Conservation (phyloP, 2,329 filamentous ascomycete species). For the Tolypocladium tropicale region DNA sequence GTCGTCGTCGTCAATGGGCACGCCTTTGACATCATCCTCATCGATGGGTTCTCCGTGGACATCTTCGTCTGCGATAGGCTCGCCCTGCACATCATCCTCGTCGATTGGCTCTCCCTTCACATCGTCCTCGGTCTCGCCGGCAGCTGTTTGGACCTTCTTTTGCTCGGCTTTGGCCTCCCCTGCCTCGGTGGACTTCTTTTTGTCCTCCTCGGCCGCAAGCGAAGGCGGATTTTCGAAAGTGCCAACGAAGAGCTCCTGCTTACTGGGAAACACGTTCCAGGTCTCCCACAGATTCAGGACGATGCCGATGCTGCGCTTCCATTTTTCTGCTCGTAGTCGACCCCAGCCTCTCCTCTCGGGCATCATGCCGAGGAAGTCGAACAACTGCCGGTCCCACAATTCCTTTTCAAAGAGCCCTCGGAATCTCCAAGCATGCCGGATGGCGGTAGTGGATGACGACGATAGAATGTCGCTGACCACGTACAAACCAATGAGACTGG, state of each 20-base stretch:
- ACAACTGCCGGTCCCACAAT: constrained; percentile 57
- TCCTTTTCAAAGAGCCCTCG: constrained; percentile 68
- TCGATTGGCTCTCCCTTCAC: constrained; percentile 31
- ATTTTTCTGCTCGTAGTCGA: constrained; percentile 71
- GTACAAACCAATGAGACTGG: constrained; percentile 74
- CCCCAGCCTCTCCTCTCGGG: constrained; percentile 70
- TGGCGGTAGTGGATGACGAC: constrained; percentile 63
- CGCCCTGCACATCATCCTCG: constrained; percentile 39
- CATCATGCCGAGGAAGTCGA: constrained; percentile 65
- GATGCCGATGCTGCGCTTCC: constrained; percentile 64
- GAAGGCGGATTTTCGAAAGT: constrained; percentile 62
- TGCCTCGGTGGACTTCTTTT: constrained; percentile 9
- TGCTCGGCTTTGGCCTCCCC: constrained; percentile 17
- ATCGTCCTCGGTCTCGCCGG: constrained; percentile 29
- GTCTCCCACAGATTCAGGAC: constrained; percentile 63
- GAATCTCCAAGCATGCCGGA: constrained; percentile 81
- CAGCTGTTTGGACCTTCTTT: constrained; percentile 26
- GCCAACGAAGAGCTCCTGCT: constrained; percentile 59
- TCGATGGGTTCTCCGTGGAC: constrained; percentile 30
- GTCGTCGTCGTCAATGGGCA: constrained; percentile 35
- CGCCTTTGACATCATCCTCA: constrained; percentile 29
- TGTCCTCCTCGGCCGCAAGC: constrained; percentile 18
- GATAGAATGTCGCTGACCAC: constrained; percentile 69
- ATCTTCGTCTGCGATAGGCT: constrained; percentile 25
- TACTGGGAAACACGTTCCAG: constrained; percentile 63